Conservation (phyloP, 768 basidiomycete genomes). For the Leccinum truebloodii region DNA sequence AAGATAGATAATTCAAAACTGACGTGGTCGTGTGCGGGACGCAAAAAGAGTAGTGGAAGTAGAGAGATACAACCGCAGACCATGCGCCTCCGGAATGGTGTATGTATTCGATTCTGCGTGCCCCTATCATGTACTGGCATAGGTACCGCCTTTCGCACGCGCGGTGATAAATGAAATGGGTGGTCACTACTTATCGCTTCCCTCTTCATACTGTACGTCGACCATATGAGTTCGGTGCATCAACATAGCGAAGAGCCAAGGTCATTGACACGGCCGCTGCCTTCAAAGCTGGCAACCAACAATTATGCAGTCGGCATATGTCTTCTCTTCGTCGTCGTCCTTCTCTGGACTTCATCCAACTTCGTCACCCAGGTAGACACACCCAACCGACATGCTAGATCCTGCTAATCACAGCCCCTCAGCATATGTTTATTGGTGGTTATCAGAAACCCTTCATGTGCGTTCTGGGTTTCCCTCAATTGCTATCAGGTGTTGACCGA, state of each 20-base stretch:
- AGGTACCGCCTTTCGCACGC: constrained; percentile 14
- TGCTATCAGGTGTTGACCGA: constrained; percentile 5
- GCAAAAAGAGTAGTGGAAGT: background rate
- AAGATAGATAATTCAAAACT: constrained; percentile 55
- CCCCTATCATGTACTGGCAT: background rate
- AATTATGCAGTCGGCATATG: constrained; percentile 62
- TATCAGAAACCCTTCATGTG: constrained; percentile 92
- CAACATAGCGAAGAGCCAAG: constrained; percentile 15
- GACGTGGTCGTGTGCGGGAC: background rate
- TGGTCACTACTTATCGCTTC: background rate
- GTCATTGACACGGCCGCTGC: constrained; percentile 9
- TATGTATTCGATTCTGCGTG: too few species aligned
- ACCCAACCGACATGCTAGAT: background rate
- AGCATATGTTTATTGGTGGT: constrained; percentile 60
- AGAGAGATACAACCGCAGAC: too few species aligned
- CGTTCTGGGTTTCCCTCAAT: constrained; percentile 22
- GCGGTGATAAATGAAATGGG: background rate
- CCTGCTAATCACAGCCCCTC: constrained; percentile 10
- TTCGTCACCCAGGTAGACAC: constrained; percentile 76
- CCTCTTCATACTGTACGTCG: background rate
- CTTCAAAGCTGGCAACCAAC: constrained; percentile 15
- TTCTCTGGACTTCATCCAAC: constrained; percentile 88
- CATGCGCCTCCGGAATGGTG: background rate
- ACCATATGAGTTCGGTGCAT: constrained; percentile 20
- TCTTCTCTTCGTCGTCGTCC: constrained; percentile 71